phyloP scores from a whole-genome alignment of 202 grass and related monocot genomes.

The Sporobolus alterniflorus region DNA sequence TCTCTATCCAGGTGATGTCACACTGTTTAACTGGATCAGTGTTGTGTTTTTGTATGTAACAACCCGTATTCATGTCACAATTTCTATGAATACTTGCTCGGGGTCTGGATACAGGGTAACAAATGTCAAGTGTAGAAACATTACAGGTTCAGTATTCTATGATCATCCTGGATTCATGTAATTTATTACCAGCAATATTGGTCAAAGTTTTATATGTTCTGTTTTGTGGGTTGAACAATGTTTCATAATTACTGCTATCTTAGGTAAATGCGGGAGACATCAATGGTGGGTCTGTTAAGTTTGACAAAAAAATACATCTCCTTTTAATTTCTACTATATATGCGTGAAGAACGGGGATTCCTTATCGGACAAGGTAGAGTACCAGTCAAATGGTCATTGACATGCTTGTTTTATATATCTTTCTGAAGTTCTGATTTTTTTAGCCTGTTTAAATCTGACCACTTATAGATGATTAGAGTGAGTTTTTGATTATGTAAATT shows the following conservation, averaged over 20 bases:
- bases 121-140: conserved; percentile 61
- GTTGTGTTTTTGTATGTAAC: too few species aligned
- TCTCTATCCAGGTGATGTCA: too few species aligned
- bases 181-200: background rate
- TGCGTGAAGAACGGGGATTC: conserved; percentile 79
- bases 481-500: conserved; percentile 95
- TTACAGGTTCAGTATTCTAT: conserved; percentile 54
- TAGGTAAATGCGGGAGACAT: conserved; percentile 96
- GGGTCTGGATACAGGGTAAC: conserved; percentile 74
- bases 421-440: conserved; percentile 30
- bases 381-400: background rate
- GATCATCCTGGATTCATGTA: background rate
- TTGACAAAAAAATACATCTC: conserved; percentile 71
- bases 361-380: conserved; percentile 72
- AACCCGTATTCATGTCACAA: too few species aligned
- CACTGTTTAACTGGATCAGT: too few species aligned
- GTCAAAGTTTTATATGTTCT: background rate
- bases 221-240: background rate
- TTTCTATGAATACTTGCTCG: conserved; percentile 82
- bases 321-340: conserved; percentile 82
- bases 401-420: background rate
- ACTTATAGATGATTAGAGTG: too few species aligned
- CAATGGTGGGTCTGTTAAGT: conserved; percentile 87
- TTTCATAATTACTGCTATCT: background rate
- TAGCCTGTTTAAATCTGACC: conserved; percentile 48